Conservation (phyloP, 1,139 yeast species). For the Nakaseomyces bracarensis region DNA sequence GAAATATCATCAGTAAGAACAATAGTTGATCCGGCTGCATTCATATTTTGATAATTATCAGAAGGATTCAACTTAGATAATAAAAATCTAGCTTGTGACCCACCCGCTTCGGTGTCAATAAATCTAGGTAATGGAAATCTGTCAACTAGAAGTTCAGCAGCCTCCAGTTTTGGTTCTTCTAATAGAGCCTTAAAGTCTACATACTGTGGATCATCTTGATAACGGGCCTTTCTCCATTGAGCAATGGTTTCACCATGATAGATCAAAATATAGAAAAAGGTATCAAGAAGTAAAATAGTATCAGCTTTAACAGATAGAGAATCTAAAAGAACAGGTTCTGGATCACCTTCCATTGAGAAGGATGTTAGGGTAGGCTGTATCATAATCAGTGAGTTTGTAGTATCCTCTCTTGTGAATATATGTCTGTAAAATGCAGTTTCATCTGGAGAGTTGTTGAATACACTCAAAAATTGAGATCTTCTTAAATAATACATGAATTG, state of each 20-base stretch:
- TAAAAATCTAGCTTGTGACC: constrained; percentile 95
- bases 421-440: constrained; percentile 97
- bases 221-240: constrained; percentile 93
- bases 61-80: constrained; percentile 92
- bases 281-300: constrained; percentile 77
- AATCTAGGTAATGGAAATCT: constrained; percentile 96
- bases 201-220: constrained; percentile 85
- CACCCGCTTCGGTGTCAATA: constrained; percentile 95
- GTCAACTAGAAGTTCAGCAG: constrained; percentile 81
- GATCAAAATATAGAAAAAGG: constrained; percentile 91
- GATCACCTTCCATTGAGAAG: constrained; percentile 75
- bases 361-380: constrained; percentile 93
- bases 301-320: constrained; percentile 89
- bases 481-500: constrained; percentile 94
- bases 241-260: constrained; percentile 94
- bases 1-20: constrained; percentile 94
- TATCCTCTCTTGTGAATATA: constrained; percentile 82
- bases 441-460: constrained; percentile 95
- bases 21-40: constrained; percentile 54
- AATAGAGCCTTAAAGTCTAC: constrained; percentile 78
- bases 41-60: constrained; percentile 64
- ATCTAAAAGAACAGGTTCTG: constrained; percentile 90
- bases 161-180: constrained; percentile 87
- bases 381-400: constrained; percentile 90
- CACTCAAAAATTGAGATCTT: constrained; percentile 93